Conservation (phyloP, 192 early-diverging fungal genomes). For the Backusella parvicylindrica region DNA sequence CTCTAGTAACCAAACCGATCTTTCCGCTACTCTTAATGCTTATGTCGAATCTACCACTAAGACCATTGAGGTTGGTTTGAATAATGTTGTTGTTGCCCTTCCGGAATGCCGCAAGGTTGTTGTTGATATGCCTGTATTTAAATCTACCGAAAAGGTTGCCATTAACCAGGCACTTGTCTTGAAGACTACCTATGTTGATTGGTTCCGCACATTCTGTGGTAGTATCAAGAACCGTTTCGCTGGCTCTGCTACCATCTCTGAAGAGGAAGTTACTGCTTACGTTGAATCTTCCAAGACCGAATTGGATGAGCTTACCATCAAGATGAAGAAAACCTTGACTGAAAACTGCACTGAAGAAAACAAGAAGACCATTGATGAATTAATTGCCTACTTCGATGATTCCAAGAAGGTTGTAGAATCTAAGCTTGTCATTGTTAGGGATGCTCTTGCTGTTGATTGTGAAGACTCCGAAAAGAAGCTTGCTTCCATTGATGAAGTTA, state of each 20-base stretch:
- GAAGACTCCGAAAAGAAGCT: not conserved
- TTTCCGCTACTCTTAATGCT: not conserved
- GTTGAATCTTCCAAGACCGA: not conserved
- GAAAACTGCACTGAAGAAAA: not conserved
- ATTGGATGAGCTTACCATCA: not conserved
- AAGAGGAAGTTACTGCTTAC: not conserved
- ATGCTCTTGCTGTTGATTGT: not conserved
- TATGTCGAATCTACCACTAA: not conserved
- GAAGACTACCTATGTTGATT: not conserved
- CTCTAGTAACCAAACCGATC: not conserved
- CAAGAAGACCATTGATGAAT: conserved; percentile 4
- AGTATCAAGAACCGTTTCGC: not conserved
- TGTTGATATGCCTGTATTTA: not conserved
- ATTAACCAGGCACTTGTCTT: not conserved
- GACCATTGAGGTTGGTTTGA: not conserved
- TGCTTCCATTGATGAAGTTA: not conserved
- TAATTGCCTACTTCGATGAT: not conserved
- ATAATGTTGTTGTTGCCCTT: not conserved
- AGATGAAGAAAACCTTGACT: not conserved
- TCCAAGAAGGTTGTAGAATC: not conserved
- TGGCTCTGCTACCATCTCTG: not conserved
- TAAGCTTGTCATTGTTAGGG: not conserved
- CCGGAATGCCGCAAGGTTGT: not conserved
- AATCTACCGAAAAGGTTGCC: not conserved
- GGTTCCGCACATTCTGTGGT: not conserved